These are phyloP conservation scores for Colletotrichum eleusines DNA, from an alignment of 2,329 filamentous ascomycete genomes.

Conservation along the genomic window DNA sequence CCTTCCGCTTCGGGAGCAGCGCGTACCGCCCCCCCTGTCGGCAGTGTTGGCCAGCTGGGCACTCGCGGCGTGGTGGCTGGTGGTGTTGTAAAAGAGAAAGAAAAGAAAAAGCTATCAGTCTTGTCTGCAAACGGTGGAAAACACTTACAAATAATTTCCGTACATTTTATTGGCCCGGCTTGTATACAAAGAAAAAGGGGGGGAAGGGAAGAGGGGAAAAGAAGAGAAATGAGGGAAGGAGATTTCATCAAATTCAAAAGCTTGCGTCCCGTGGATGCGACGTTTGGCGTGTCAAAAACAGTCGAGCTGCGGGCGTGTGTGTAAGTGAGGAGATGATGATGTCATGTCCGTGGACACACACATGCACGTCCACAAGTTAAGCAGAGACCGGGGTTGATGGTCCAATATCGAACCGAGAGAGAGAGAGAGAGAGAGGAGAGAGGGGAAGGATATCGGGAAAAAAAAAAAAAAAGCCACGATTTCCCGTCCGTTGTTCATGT, in stretches of 20 bases:
- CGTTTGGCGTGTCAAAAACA: slow-evolving; percentile 18
- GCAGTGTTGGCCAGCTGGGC: not conserved
- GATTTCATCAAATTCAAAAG: not conserved
- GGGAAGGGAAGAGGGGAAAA: not conserved
- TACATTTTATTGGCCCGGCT: not conserved
- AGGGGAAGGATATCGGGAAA: not conserved
- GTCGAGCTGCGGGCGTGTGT: too few species aligned
- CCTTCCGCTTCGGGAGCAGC: slow-evolving; percentile 22
- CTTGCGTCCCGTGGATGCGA: slow-evolving; percentile 6
- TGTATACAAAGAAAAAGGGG: too few species aligned
- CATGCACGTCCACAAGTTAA: slow-evolving; percentile 15
- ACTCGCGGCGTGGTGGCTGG: not conserved
- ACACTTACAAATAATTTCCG: not conserved
- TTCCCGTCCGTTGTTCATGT: too few species aligned
- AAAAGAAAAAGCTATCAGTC: too few species aligned
- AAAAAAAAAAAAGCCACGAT: not conserved
- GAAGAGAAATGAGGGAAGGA: not conserved
- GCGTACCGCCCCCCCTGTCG: not conserved
- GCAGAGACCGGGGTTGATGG: slow-evolving; percentile 19
- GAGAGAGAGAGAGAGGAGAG: too few species aligned
- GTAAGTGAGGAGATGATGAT: slow-evolving; percentile 39
- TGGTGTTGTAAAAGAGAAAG: not conserved
- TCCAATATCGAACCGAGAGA: slow-evolving; percentile 26
- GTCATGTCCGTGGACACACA: slow-evolving; percentile 24
- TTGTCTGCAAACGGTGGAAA: too few species aligned